Conservation (phyloP, 805 yeast genomes). For the Priceomyces carsonii region DNA sequence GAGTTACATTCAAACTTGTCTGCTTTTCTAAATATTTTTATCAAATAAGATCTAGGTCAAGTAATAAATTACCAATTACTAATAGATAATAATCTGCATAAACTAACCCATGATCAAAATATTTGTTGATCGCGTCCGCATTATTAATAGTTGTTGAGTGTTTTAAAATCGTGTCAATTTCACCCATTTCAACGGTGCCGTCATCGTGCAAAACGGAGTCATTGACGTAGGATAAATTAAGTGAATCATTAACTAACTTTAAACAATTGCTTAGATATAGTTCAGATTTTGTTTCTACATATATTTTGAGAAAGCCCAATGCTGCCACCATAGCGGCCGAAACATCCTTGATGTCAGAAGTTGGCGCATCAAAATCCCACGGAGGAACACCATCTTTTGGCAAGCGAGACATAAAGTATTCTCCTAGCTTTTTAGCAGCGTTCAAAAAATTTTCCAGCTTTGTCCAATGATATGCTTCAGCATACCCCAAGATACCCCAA, state of each 20-base stretch:
- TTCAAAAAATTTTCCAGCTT: constrained; percentile 21
- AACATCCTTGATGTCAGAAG: constrained; percentile 18
- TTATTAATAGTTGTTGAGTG: constrained; percentile 25
- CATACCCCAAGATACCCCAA: constrained; percentile 30
- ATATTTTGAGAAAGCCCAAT: constrained; percentile 24
- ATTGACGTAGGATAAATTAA: constrained; percentile 10
- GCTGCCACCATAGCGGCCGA: constrained; percentile 30
- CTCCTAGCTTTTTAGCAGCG: constrained; percentile 20
- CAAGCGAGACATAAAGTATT: constrained; percentile 20
- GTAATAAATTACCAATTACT: constrained; percentile 23
- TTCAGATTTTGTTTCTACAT: constrained; percentile 13
- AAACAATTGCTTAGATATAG: constrained; percentile 16
- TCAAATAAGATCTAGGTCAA: constrained; percentile 19
- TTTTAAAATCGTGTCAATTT: constrained; percentile 21
- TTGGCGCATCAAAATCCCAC: constrained; percentile 31
- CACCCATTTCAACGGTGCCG: constrained; percentile 18
- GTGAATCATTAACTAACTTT: constrained; percentile 15
- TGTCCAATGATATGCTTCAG: constrained; percentile 24
- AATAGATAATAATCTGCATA: constrained; percentile 32
- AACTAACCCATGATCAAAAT: constrained; percentile 24
- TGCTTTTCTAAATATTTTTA: neutral
- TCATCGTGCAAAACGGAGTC: constrained; percentile 7
- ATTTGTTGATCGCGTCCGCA: constrained; percentile 14
- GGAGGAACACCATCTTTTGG: constrained; percentile 23
- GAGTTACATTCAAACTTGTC: too few species aligned